Conservation (phyloP, 1,139 yeast genomes). For the Hansenula anomala region DNA sequence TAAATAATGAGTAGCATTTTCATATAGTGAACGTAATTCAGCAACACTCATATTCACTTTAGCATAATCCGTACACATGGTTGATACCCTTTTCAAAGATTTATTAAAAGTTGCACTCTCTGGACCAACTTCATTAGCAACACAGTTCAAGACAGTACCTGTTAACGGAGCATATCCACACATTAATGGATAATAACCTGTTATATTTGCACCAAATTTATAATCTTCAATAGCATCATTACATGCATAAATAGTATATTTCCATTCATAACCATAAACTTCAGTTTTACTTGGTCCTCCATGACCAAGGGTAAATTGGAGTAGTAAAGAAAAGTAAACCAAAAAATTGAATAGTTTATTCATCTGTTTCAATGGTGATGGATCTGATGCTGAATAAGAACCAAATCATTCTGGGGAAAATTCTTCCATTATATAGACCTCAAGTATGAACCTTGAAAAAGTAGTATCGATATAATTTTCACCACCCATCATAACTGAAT, state of each 20-base stretch:
- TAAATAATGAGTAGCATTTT: slow-evolving; percentile 14
- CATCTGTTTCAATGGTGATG: too few relatives aligned
- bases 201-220: neutral
- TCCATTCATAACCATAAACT: neutral
- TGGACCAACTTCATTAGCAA: neutral
- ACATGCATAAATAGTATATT: neutral
- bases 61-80: neutral
- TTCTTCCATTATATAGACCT: too few relatives aligned
- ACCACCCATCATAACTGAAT: too few relatives aligned
- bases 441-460: too few relatives aligned
- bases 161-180: neutral
- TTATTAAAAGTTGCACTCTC: neutral
- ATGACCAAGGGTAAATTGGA: too few relatives aligned
- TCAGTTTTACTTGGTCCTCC: neutral
- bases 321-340: too few relatives aligned
- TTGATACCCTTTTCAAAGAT: neutral
- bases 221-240: too few relatives aligned
- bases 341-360: too few relatives aligned
- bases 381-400: too few relatives aligned
- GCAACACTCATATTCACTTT: neutral
- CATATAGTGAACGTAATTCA: slow-evolving; percentile 3
- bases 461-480: too few relatives aligned
- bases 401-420: too few relatives aligned
- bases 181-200: neutral
- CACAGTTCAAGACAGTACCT: neutral